A percentile compares a stretch with the other conserved stretches of the same genome.
phyloP scores from a whole-genome alignment of 2,329 filamentous ascomycete genomes.

The Zasmidium cellare region DNA sequence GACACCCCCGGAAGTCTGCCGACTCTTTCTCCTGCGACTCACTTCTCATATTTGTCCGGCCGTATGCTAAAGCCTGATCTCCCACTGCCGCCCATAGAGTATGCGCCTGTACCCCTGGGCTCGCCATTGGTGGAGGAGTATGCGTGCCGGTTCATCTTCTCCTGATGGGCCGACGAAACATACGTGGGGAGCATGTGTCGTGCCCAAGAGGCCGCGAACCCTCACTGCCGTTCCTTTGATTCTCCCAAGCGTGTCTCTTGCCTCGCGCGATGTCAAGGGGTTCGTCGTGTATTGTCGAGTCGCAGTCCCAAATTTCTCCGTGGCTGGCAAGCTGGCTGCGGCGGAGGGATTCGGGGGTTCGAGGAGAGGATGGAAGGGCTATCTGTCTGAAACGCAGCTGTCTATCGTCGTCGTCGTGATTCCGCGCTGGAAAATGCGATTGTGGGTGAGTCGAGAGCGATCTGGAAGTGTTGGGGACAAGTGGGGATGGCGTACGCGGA shows the following conservation, averaged over 20 bases:
- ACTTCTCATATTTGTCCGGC: conserved; percentile 72
- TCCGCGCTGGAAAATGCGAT: neutral
- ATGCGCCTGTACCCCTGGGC: conserved; percentile 40
- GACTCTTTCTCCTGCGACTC: conserved; percentile 2
- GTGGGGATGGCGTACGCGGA: neutral
- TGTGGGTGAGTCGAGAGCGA: neutral
- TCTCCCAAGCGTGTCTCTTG: neutral
- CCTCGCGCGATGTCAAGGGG: neutral
- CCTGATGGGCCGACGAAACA: conserved; percentile 48
- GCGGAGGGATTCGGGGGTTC: neutral
- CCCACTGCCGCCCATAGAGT: conserved; percentile 39
- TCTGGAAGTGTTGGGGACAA: neutral
- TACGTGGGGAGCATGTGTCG: conserved; percentile 61
- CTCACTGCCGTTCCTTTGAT: neutral
- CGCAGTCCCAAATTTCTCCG: conserved; percentile 1
- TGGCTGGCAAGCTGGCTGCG: conserved; percentile 1
- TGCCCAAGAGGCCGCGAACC: neutral
- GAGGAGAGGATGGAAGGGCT: neutral
- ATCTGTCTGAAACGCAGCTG: neutral
- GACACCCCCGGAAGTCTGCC: neutral
- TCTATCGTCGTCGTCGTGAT: neutral
- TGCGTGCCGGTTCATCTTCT: conserved; percentile 83
- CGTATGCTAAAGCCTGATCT: conserved; percentile 72
- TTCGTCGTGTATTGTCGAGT: neutral
- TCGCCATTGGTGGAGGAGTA: conserved; percentile 70